Conservation (phyloP, 345 rosid species). For the Erysimum cheiranthoides region DNA sequence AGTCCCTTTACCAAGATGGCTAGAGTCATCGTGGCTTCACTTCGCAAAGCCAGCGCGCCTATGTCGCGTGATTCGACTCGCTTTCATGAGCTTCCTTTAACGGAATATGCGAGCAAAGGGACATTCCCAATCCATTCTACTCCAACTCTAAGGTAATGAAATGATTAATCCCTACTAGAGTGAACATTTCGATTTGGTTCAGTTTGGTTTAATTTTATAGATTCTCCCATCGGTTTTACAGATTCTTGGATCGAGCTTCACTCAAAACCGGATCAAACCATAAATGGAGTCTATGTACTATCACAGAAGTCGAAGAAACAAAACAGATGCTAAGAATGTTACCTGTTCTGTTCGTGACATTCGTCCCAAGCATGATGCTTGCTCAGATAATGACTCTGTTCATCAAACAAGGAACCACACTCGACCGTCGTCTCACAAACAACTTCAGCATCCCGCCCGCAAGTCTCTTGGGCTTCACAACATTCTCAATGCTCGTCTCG, state of each 20-base stretch:
- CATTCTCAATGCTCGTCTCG: slow-evolving; percentile 62
- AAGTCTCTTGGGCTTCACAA: slow-evolving; percentile 66
- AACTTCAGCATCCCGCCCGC: slow-evolving; percentile 75
- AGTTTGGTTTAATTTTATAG: neutral
- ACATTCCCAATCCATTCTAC: slow-evolving; percentile 71
- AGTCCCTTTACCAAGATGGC: slow-evolving; percentile 85
- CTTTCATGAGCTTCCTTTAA: slow-evolving; percentile 60
- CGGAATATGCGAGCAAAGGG: slow-evolving; percentile 53
- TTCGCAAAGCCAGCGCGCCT: slow-evolving; percentile 53
- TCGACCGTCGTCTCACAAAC: slow-evolving; percentile 59
- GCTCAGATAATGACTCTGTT: slow-evolving; percentile 67
- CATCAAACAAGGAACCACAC: slow-evolving; percentile 71
- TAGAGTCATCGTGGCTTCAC: slow-evolving; percentile 68
- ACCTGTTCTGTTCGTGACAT: slow-evolving; percentile 59
- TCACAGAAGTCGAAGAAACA: slow-evolving; percentile 90
- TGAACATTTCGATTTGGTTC: neutral
- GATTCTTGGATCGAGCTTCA: slow-evolving; percentile 71
- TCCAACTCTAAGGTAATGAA: slow-evolving; percentile 59
- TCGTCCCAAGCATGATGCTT: slow-evolving; percentile 60
- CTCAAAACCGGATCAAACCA: slow-evolving; percentile 54
- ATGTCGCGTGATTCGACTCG: slow-evolving; percentile 57
- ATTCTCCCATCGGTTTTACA: slow-evolving; percentile 28
- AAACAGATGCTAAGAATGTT: slow-evolving; percentile 86
- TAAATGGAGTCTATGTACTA: slow-evolving; percentile 69
- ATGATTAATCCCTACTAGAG: neutral